Percentiles rank a stretch among this genome's conserved stretches.
Evolutionary conservation across 2,329 filamentous ascomycete species (phyloP).

Genomic region (Cytospora schulzeri): DNA sequence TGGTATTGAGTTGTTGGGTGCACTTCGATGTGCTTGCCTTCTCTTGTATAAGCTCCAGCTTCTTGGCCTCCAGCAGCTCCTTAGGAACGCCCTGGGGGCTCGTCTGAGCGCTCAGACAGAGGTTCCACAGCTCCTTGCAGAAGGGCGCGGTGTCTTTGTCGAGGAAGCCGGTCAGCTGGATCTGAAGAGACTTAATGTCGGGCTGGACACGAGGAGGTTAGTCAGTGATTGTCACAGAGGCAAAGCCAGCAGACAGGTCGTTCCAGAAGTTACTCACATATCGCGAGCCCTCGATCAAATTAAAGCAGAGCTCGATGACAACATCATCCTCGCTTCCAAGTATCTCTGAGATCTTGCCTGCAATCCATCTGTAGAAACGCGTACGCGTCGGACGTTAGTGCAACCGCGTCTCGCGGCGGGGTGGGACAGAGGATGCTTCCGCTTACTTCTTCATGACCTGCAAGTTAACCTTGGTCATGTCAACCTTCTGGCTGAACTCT

Average conservation of each 20-base stretch:
- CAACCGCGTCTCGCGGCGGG: constrained; percentile 2
- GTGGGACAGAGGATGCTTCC: neutral
- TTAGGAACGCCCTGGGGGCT: constrained; percentile 91
- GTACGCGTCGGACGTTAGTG: constrained; percentile 25
- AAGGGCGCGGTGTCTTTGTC: constrained; percentile 88
- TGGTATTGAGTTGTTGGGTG: neutral
- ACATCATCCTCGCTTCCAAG: constrained; percentile 94
- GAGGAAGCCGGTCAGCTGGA: constrained; percentile 91
- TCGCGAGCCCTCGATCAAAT: constrained; percentile 71
- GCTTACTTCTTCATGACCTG: constrained; percentile 96
- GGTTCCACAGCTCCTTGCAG: constrained; percentile 90
- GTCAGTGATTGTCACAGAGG: constrained; percentile 26
- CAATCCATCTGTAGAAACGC: constrained; percentile 77
- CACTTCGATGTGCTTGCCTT: constrained; percentile 62
- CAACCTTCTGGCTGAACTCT: constrained; percentile 93
- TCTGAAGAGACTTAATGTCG: constrained; percentile 93
- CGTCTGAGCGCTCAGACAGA: constrained; percentile 86
- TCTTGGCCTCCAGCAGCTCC: constrained; percentile 94
- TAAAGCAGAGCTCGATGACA: constrained; percentile 81
- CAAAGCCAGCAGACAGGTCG: neutral
- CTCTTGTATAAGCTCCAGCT: constrained; percentile 89
- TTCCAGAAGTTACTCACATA: constrained; percentile 60
- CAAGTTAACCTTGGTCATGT: constrained; percentile 95
- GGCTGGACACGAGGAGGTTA: constrained; percentile 59
- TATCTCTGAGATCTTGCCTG: constrained; percentile 81